Conservation (phyloP, 768 basidiomycete genomes). For the Tylopilus subfusipes region DNA sequence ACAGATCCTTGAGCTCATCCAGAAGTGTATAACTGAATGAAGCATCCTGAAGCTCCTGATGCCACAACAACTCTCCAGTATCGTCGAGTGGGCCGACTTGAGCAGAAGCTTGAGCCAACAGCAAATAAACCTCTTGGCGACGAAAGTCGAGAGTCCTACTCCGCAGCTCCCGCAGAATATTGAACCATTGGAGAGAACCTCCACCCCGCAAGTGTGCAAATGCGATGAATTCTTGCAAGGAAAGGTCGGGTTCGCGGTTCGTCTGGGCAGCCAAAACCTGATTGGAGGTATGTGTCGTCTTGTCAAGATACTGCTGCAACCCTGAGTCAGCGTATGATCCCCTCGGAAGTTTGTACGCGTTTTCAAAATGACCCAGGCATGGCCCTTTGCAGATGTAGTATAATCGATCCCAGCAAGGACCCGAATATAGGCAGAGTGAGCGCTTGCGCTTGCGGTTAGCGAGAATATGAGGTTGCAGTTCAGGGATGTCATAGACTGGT, state of each 20-base stretch:
- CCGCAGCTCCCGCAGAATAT: slow-evolving; percentile 45
- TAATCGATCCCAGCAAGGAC: neutral
- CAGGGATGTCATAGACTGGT: neutral
- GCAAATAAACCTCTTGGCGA: slow-evolving; percentile 37
- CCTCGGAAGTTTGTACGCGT: slow-evolving; percentile 20
- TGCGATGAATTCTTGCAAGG: slow-evolving; percentile 43
- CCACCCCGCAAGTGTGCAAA: slow-evolving; percentile 48
- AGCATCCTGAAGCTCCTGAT: slow-evolving; percentile 31
- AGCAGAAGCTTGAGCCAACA: slow-evolving; percentile 43
- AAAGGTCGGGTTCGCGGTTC: slow-evolving; percentile 39
- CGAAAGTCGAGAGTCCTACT: slow-evolving; percentile 38
- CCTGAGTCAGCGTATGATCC: slow-evolving; percentile 27
- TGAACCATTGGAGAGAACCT: slow-evolving; percentile 1
- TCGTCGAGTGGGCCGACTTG: slow-evolving; percentile 37
- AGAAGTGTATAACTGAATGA: slow-evolving; percentile 32
- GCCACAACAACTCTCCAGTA: slow-evolving; percentile 33
- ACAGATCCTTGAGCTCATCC: slow-evolving; percentile 32
- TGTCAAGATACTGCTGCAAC: slow-evolving; percentile 36
- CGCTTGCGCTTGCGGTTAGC: neutral
- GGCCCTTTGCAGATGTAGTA: neutral
- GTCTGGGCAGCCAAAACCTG: slow-evolving; percentile 41
- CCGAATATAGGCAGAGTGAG: neutral
- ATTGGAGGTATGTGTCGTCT: slow-evolving; percentile 41
- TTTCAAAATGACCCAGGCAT: neutral
- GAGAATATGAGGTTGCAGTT: neutral